These are phyloP conservation scores for Epichloe aotearoae DNA, from an alignment of 2,329 filamentous ascomycete species.

Conservation along the genomic window DNA sequence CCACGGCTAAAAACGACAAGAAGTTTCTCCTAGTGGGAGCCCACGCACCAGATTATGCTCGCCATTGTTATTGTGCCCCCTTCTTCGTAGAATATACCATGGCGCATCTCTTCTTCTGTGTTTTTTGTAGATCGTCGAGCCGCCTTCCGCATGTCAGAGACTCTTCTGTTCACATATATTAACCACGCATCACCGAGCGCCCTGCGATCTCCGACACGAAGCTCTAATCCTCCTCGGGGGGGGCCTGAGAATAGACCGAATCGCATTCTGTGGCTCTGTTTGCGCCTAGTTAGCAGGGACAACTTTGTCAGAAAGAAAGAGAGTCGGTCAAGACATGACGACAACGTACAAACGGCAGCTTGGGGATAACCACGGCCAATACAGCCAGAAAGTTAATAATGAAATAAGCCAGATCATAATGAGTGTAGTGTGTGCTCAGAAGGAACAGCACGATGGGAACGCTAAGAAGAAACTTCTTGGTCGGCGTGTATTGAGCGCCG, in stretches of 20 bases:
- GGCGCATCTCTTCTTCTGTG: constrained; percentile 3
- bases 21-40: constrained; percentile 13
- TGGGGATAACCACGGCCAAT: constrained; percentile 86
- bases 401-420: constrained; percentile 95
- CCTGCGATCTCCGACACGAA: constrained; percentile 3
- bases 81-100: constrained; percentile 4
- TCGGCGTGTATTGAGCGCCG: constrained; percentile 93
- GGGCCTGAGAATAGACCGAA: constrained; percentile 61
- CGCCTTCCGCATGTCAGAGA: neutral
- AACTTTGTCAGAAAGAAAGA: neutral
- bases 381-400: constrained; percentile 93
- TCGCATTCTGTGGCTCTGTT: constrained; percentile 63
- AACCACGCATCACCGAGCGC: constrained; percentile 2
- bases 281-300: constrained; percentile 12
- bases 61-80: constrained; percentile 18
- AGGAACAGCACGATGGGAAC: constrained; percentile 92
- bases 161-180: neutral
- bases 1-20: constrained; percentile 16
- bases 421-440: constrained; percentile 95
- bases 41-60: constrained; percentile 22
- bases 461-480: constrained; percentile 94
- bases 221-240: constrained; percentile 42
- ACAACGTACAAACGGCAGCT: constrained; percentile 75
- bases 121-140: neutral
- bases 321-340: neutral